Evolutionary conservation across 116 monocot species (phyloP).

Genomic region (Dioscorea cayenensis): DNA sequence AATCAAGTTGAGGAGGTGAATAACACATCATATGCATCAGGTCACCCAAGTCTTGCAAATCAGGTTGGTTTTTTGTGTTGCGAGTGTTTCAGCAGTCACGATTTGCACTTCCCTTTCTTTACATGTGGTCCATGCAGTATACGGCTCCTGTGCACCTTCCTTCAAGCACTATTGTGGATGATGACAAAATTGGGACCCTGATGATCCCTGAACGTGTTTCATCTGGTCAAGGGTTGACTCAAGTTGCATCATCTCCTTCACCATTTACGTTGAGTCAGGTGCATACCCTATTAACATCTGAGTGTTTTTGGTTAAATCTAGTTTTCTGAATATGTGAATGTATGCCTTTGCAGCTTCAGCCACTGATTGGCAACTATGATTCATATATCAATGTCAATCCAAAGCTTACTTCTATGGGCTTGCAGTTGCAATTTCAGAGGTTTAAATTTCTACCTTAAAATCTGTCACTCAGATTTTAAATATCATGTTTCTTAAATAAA

Average conservation of each 20-base stretch:
- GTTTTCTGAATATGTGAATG: background rate
- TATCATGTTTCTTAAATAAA: background rate
- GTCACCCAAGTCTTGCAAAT: slow-evolving; percentile 40
- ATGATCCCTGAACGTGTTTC: slow-evolving; percentile 62
- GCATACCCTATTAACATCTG: background rate
- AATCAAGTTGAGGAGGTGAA: slow-evolving; percentile 70
- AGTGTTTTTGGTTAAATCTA: background rate
- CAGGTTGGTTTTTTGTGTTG: slow-evolving; percentile 44
- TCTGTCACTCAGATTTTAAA: background rate
- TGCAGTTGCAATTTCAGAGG: slow-evolving; percentile 69
- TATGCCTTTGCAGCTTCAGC: slow-evolving; percentile 35
- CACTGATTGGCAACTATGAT: slow-evolving; percentile 49
- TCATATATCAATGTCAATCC: slow-evolving; percentile 71
- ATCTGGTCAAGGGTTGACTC: slow-evolving; percentile 53
- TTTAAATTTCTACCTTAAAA: slow-evolving; percentile 11
- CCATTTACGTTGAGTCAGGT: slow-evolving; percentile 83
- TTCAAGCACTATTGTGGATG: slow-evolving; percentile 50
- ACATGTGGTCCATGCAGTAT: slow-evolving; percentile 36
- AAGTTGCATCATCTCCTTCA: slow-evolving; percentile 45
- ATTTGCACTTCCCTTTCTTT: background rate
- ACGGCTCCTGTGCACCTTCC: slow-evolving; percentile 47
- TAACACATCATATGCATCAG: slow-evolving; percentile 30
- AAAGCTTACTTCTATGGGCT: slow-evolving; percentile 69
- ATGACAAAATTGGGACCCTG: slow-evolving; percentile 62
- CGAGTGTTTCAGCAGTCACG: background rate